Evolutionary conservation across 139 green algal genomes (phyloP).

Genomic region (Chlamydomonas eustigma): DNA sequence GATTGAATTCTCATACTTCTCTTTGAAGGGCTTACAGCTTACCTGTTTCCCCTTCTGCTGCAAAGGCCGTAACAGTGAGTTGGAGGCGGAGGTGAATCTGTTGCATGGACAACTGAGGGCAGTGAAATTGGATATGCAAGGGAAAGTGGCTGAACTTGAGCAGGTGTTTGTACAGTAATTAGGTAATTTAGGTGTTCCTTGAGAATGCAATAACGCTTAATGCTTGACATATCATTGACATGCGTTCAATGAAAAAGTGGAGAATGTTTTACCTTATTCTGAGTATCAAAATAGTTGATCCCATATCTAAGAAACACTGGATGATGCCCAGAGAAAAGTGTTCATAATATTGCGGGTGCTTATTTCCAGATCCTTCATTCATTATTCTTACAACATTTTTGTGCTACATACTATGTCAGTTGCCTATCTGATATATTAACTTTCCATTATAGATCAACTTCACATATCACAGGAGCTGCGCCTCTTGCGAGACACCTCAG

Average conservation of each 20-base stretch:
- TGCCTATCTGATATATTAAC: neutral
- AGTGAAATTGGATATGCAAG: neutral
- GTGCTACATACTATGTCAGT: neutral
- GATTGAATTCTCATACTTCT: too few species aligned
- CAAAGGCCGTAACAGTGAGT: neutral
- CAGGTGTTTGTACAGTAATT: too few species aligned
- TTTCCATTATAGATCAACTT: neutral
- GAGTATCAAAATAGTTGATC: too few species aligned
- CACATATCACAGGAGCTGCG: slow-evolving; percentile 15
- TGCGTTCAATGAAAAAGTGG: too few species aligned
- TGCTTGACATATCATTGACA: too few species aligned
- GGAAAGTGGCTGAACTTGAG: neutral
- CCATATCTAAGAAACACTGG: too few species aligned
- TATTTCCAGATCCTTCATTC: neutral
- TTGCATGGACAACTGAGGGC: neutral
- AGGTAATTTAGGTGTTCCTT: too few species aligned
- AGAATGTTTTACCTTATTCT: too few species aligned
- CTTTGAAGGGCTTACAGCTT: too few species aligned
- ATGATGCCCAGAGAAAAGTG: too few species aligned
- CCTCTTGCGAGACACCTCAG: slow-evolving; percentile 1
- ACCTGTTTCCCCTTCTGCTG: neutral
- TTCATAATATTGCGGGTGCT: neutral
- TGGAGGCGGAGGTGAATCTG: slow-evolving; percentile 10
- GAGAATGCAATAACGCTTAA: too few species aligned
- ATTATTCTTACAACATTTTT: neutral